Base-by-base conservation (phyloP, 257 asterid species). In the Rhazya stricta region DNA sequence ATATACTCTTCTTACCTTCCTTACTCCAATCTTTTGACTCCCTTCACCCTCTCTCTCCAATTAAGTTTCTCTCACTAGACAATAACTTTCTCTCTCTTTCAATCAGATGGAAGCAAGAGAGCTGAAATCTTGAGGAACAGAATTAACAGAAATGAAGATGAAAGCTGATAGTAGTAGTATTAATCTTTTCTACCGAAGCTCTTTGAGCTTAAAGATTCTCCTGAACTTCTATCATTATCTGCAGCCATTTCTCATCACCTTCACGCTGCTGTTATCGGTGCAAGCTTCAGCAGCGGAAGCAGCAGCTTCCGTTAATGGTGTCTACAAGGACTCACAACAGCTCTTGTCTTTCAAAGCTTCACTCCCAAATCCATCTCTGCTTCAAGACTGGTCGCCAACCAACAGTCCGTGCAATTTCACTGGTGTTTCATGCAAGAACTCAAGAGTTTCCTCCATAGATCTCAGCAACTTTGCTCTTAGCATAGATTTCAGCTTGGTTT, bases 271-370 rank as follows among this genome's bases (percentile, higher is more conserved):
- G 25, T 78, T 29, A 1, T 71, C 57, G 46, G 70, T 76, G 75
- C 69, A 57, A 67, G 74, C 67, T 73, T 41, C 81, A 34, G 45
- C 79, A 6, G 54, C 58, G 39, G 67, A 81, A 58, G 48, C 81
- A 32, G 57, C 79, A 50, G 83, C 82, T 54, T 76, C 83, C 7
- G 6, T 34, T 71, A 77, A 48, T 76, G 87, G 82, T 30, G 61
- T 75, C 67, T 0, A 23, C 45, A 79, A 72, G 60, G 93, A 87
- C 82, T 80, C 90, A 12, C 88, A 83, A 67, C 87, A 67, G 81
- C 97, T 94, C 53, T 79, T 90, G 30, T 89, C 95, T 32, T 89
- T 94, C 89, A 94, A 89, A 54, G 83, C 85, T 62, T 77, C 97
- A 0, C 83, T 92, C 29, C 80, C 91, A 0, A 76, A 81, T 79